Percentiles rank a stretch among this genome's conserved stretches.
phyloP scores from a whole-genome alignment of 1,284 basidiomycete species.

The Crucibulum cyathiforme region DNA sequence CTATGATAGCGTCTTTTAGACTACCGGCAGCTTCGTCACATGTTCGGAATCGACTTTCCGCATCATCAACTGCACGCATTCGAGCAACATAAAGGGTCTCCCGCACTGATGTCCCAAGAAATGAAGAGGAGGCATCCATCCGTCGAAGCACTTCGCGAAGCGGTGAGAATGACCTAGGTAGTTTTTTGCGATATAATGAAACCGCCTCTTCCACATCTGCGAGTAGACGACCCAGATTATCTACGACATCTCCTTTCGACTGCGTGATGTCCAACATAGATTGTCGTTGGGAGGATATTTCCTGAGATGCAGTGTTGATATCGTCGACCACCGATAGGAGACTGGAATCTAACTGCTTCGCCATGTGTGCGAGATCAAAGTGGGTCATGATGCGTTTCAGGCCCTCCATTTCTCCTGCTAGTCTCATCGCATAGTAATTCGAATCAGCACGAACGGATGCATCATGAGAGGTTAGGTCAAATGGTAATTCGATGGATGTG shows the following conservation, averaged over 20 bases:
- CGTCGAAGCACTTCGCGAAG: constrained; percentile 56
- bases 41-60: constrained; percentile 51
- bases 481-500: constrained; percentile 49
- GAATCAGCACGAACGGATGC: constrained; percentile 71
- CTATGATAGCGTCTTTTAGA: constrained; percentile 44
- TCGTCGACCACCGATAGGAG: constrained; percentile 42
- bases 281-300: constrained; percentile 25
- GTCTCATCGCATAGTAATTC: constrained; percentile 69
- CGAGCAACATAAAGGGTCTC: constrained; percentile 55
- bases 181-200: constrained; percentile 39
- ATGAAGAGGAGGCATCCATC: constrained; percentile 53
- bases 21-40: constrained; percentile 53
- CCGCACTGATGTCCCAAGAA: constrained; percentile 46
- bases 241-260: constrained; percentile 24
- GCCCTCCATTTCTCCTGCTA: constrained; percentile 60
- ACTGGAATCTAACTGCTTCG: constrained; percentile 57
- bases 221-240: constrained; percentile 42
- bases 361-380: constrained; percentile 57
- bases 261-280: constrained; percentile 1
- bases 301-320: constrained; percentile 46
- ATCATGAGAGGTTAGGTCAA: constrained; percentile 70
- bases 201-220: constrained; percentile 43
- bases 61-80: constrained; percentile 52
- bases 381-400: constrained; percentile 55
- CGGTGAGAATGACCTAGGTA: constrained; percentile 56